Base-by-base conservation (phyloP, 2,329 filamentous ascomycete species). In the Diaporthe capsici region DNA sequence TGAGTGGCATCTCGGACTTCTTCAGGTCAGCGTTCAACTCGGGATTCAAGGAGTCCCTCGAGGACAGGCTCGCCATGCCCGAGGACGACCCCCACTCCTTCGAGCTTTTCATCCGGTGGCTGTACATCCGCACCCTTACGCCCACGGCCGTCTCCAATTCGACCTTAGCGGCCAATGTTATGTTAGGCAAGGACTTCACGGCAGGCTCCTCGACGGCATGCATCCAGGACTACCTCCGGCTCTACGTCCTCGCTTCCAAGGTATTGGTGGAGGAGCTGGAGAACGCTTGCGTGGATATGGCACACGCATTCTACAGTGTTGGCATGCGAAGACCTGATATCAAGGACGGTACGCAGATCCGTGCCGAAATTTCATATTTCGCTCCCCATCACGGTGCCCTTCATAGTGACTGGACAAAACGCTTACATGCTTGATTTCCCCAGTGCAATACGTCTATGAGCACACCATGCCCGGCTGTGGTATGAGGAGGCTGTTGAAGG, bases 71-170 rank as follows among this genome's bases (percentile, higher is more conserved):
- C 37, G 17, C 63, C 63, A 58, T 76, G 61, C 75, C 75, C 25
- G 75, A 76, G 57, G 75, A 76, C 63, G 75, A 76, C 65, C 75
- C 75, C 20, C 17, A 58, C 22, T 65, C 75, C n/a, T 76, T 76
- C 34, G 75, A 76, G 55, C 72, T 76, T 44, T 74, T 76, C n/a
- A 72, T 76, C 20, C 71, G 75, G n/a, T 76, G 75, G 75, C 63
- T 76, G 20, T 76, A 76, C 72, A 58, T 57, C 39, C 71, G 72
- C 51, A 49, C 75, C 63, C 42, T 76, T 15, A 53, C 42, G 58
- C 58, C 60, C 60, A 34, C 60, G 37, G 72, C 63, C 51, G 51
- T 68, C 61, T 60, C 49, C 22, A 60, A 61, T 13, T 37, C 70
- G 22, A 70, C 51, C 15, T 37, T 34, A 9, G 49, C 60, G 12